These are phyloP conservation scores for Hypoxylon sp. DNA, from an alignment of 2,329 filamentous ascomycete genomes.

Conservation along the genomic window DNA sequence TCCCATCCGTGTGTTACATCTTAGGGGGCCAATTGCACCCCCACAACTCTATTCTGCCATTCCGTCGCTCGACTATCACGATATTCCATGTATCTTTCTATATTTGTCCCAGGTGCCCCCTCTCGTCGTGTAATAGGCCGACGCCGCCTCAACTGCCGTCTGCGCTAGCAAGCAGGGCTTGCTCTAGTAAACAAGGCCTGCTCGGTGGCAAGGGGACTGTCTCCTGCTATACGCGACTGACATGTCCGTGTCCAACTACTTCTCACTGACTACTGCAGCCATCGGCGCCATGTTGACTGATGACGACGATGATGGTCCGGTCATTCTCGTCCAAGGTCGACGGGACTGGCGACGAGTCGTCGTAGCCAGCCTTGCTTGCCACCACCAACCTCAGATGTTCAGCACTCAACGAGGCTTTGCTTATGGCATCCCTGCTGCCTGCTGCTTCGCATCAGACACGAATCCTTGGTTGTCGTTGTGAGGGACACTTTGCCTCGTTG, in stretches of 20 bases:
- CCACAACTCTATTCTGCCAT: slow-evolving; percentile 27
- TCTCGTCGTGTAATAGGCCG: slow-evolving; percentile 5
- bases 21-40: slow-evolving; percentile 18
- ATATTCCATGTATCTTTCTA: slow-evolving; percentile 4
- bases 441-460: slow-evolving; percentile 12
- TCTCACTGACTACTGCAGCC: background rate
- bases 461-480: slow-evolving; percentile 6
- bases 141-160: background rate
- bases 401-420: slow-evolving; percentile 24
- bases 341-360: slow-evolving; percentile 7
- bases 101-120: slow-evolving; percentile 1
- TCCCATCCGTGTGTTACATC: slow-evolving; percentile 2
- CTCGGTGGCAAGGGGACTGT: slow-evolving; percentile 5
- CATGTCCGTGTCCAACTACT: background rate
- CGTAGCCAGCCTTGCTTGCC: slow-evolving; percentile 21
- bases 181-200: too few relatives aligned
- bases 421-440: slow-evolving; percentile 15
- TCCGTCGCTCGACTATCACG: slow-evolving; percentile 2
- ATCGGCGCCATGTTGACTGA: slow-evolving; percentile 17
- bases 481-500: background rate
- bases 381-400: slow-evolving; percentile 21
- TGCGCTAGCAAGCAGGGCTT: background rate
- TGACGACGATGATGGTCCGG: background rate
- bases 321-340: background rate
- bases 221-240: background rate